Conservation (phyloP, 2,329 filamentous ascomycete genomes). For the Xylariaceae sp. region DNA sequence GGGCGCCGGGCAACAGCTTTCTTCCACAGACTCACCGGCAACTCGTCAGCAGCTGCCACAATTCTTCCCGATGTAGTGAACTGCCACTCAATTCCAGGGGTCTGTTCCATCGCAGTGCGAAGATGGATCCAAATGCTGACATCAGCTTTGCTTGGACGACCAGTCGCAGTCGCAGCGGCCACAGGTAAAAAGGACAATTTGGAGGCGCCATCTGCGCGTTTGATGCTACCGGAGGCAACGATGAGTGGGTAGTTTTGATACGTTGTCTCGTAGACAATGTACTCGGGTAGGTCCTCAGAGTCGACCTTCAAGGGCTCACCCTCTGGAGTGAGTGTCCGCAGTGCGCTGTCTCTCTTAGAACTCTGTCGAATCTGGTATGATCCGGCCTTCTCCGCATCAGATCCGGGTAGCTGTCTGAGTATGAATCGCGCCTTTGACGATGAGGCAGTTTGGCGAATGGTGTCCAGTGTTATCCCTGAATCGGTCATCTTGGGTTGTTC, state of each 20-base stretch:
- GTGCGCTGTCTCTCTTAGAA: conserved; percentile 26
- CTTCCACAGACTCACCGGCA: conserved; percentile 37
- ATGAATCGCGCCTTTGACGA: conserved; percentile 37
- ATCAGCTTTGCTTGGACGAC: conserved; percentile 34
- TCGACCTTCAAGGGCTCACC: conserved; percentile 31
- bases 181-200: conserved; percentile 32
- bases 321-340: conserved; percentile 28
- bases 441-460: conserved; percentile 34
- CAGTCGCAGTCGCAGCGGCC: conserved; percentile 28
- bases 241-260: conserved; percentile 42
- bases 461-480: conserved; percentile 34
- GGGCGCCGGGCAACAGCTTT: conserved; percentile 38
- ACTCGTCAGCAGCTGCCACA: conserved; percentile 31
- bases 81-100: conserved; percentile 35
- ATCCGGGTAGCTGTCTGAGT: conserved; percentile 28
- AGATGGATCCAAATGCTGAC: conserved; percentile 41
- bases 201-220: conserved; percentile 37
- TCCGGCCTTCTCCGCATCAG: conserved; percentile 24
- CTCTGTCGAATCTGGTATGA: conserved; percentile 36
- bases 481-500: conserved; percentile 33
- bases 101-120: conserved; percentile 31
- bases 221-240: conserved; percentile 37
- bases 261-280: conserved; percentile 41
- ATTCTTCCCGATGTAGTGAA: conserved; percentile 35
- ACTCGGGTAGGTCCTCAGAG: conserved; percentile 35